Conservation (phyloP, 345 rosid species). For the Eucalyptus marginata region DNA sequence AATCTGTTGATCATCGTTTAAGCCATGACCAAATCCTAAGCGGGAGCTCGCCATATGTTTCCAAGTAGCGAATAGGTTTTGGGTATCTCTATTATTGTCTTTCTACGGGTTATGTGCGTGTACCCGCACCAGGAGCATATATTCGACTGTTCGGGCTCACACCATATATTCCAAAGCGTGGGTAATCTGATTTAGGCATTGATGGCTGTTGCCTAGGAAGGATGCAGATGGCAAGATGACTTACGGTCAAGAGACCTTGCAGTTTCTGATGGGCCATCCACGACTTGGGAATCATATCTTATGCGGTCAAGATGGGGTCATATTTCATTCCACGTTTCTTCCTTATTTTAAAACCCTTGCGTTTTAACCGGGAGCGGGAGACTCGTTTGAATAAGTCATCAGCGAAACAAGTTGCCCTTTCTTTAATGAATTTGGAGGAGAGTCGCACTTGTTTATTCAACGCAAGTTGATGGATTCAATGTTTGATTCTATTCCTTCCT, state of each 20-base stretch:
- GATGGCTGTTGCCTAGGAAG: neutral
- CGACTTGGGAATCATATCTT: neutral
- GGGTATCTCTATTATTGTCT: neutral
- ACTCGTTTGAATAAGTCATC: neutral
- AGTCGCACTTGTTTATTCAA: neutral
- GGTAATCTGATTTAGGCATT: neutral
- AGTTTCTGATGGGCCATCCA: neutral
- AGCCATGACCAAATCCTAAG: neutral
- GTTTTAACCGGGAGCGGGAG: neutral
- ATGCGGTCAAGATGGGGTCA: neutral
- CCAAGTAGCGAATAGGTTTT: neutral
- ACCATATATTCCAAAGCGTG: neutral
- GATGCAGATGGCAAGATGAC: neutral
- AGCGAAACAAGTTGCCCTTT: neutral
- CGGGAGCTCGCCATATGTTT: neutral
- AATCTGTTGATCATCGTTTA: neutral
- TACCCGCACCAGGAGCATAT: neutral
- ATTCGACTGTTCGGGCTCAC: neutral
- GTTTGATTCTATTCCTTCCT: neutral
- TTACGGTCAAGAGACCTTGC: neutral
- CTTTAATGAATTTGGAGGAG: neutral
- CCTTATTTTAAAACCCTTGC: neutral
- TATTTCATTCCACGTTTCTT: neutral
- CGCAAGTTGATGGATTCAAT: neutral
- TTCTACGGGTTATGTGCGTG: neutral